Conservation (phyloP, 306 rosid genomes). For the Medicago arabica region DNA sequence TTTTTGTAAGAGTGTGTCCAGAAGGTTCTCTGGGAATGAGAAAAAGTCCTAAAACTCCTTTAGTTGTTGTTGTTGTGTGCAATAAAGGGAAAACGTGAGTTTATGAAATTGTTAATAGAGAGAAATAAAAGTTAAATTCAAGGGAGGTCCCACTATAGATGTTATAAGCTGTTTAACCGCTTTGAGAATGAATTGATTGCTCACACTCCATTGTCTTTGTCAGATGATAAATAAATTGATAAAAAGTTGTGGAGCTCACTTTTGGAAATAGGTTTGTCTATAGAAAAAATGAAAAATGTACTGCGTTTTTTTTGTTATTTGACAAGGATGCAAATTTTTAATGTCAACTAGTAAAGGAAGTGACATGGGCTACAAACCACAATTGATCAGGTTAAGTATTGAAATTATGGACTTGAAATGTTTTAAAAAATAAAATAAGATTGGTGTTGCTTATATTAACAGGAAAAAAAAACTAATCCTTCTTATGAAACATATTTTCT, state of each 20-base stretch:
- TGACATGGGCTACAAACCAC: not conserved
- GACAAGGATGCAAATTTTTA: not conserved
- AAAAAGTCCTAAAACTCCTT: constrained; percentile 39
- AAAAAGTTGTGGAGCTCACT: constrained; percentile 8
- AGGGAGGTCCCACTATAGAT: constrained; percentile 7
- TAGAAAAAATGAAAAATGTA: too few species aligned
- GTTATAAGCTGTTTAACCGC: constrained; percentile 34
- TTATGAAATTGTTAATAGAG: constrained; percentile 23
- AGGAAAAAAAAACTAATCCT: too few species aligned
- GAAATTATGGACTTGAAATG: not conserved
- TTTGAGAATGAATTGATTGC: constrained; percentile 41
- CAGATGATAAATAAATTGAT: not conserved
- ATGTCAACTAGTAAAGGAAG: not conserved
- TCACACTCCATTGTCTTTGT: constrained; percentile 35
- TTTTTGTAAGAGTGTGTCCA: constrained; percentile 70
- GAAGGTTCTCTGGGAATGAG: constrained; percentile 74
- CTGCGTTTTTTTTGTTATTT: too few species aligned
- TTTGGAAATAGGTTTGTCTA: not conserved
- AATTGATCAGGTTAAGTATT: not conserved
- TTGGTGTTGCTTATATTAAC: too few species aligned
- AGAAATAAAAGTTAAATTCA: constrained; percentile 1
- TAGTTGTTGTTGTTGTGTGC: not conserved
- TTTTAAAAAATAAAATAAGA: too few species aligned
- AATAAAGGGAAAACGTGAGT: not conserved
- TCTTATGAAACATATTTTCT: too few species aligned